Percentiles rank a stretch among this genome's conserved stretches.
Conservation (phyloP, 148 eudicot species). For the Vaccinium corymbosum region DNA sequence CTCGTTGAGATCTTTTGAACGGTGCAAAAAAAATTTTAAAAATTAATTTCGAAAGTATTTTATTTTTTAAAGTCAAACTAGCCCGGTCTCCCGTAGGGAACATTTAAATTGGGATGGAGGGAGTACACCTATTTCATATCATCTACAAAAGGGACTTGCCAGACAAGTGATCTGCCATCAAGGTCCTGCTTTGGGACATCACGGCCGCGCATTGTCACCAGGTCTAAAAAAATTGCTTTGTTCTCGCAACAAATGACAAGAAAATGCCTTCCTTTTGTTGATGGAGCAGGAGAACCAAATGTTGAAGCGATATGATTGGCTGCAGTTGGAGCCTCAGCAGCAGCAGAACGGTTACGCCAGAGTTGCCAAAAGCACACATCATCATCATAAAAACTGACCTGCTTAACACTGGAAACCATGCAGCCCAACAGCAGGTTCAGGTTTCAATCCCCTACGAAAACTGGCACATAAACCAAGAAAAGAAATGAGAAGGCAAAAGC, state of each 20-base stretch:
- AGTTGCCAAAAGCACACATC: slow-evolving; percentile 94
- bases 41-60: no score
- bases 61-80: no score
- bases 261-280: slow-evolving; percentile 96
- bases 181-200: slow-evolving; percentile 98
- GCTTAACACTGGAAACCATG: slow-evolving; percentile 73
- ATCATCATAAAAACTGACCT: slow-evolving; percentile 93
- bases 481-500: slow-evolving; percentile 17
- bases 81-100: no score
- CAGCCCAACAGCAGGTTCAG: slow-evolving; percentile 24
- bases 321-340: slow-evolving; percentile 88
- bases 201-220: slow-evolving; percentile 99
- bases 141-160: slow-evolving; percentile 43
- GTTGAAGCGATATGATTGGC: slow-evolving; percentile 66
- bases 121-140: not conserved
- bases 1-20: no score
- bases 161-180: slow-evolving; percentile 84
- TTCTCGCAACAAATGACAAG: slow-evolving; percentile 96
- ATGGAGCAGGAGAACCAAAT: slow-evolving; percentile 69
- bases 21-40: no score
- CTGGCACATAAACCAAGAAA: not conserved
- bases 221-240: slow-evolving; percentile 88
- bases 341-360: slow-evolving; percentile 83
- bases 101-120: no score
- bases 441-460: slow-evolving; percentile 10